Conservation (phyloP, 371 early-diverging fungal genomes). For the Mortierella sp. region DNA sequence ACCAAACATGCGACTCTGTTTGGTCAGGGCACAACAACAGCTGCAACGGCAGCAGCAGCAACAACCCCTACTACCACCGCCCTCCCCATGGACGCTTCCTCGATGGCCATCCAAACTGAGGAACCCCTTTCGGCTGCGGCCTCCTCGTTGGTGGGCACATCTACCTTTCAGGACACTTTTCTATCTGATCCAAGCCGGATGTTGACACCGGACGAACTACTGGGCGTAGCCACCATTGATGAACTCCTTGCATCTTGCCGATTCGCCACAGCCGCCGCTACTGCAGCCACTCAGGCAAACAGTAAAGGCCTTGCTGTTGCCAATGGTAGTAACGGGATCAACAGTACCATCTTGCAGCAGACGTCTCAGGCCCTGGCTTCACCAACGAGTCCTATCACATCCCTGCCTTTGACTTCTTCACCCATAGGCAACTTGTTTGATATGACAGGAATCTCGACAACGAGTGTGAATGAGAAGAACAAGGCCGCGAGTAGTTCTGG, state of each 20-base stretch:
- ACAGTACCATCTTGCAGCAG: neutral
- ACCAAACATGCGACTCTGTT: slow-evolving; percentile 6
- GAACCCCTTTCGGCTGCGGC: slow-evolving; percentile 7
- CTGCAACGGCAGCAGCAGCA: neutral
- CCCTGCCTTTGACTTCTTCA: slow-evolving; percentile 27
- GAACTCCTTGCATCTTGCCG: slow-evolving; percentile 42
- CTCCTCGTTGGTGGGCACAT: slow-evolving; percentile 15
- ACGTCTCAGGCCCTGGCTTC: slow-evolving; percentile 25
- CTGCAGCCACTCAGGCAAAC: neutral
- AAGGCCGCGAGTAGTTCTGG: neutral
- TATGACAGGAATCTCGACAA: slow-evolving; percentile 2
- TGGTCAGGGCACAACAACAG: slow-evolving; percentile 19
- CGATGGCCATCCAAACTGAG: neutral
- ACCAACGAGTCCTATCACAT: slow-evolving; percentile 13
- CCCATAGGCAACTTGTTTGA: slow-evolving; percentile 31
- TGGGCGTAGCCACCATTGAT: slow-evolving; percentile 33
- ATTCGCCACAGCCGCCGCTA: slow-evolving; percentile 7
- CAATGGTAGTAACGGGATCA: no score
- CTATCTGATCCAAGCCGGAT: slow-evolving; percentile 28
- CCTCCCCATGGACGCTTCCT: neutral
- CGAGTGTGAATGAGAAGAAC: no score
- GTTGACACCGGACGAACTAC: slow-evolving; percentile 28
- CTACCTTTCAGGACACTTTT: slow-evolving; percentile 19
- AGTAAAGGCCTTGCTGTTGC: no score
- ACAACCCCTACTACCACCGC: neutral